A percentile compares a stretch with the other conserved stretches of the same genome.
Conservation (phyloP, 225 moss, liverwort and hornwort species). For the Sphagnum tenellum region DNA sequence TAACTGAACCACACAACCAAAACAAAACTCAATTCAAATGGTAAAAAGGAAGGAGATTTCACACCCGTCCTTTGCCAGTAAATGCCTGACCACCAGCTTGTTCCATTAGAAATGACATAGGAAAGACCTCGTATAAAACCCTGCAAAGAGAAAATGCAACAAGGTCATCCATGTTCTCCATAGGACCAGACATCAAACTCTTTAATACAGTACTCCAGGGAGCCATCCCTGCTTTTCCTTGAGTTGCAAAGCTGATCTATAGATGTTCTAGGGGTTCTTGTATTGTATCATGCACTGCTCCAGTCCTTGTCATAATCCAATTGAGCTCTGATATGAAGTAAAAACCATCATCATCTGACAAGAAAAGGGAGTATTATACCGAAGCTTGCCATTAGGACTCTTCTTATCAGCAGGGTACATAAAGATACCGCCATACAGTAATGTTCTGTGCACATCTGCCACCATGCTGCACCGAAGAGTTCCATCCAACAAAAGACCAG, state of each 20-base stretch:
- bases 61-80: constrained; percentile 82
- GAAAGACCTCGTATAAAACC: constrained; percentile 95
- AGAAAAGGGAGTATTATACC: constrained; percentile 23
- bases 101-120: constrained; percentile 98
- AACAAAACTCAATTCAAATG: neutral
- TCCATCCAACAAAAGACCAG: too few relatives aligned
- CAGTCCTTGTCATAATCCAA: too few relatives aligned
- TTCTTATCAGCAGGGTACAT: constrained; percentile 97
- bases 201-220: too few relatives aligned
- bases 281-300: too few relatives aligned
- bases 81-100: constrained; percentile 96
- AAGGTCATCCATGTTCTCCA: too few relatives aligned
- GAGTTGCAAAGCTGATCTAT: too few relatives aligned
- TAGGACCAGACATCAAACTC: too few relatives aligned
- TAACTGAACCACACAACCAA: neutral
- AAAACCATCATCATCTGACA: neutral
- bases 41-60: neutral
- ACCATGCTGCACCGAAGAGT: constrained; percentile 64
- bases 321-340: neutral
- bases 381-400: constrained; percentile 89
- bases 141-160: constrained; percentile 16
- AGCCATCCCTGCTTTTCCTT: too few relatives aligned
- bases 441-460: constrained; percentile 94
- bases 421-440: constrained; percentile 93
- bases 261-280: too few relatives aligned